phyloP scores from a whole-genome alignment of 352 stramenopile genomes.

The Plasmopara muralis region DNA sequence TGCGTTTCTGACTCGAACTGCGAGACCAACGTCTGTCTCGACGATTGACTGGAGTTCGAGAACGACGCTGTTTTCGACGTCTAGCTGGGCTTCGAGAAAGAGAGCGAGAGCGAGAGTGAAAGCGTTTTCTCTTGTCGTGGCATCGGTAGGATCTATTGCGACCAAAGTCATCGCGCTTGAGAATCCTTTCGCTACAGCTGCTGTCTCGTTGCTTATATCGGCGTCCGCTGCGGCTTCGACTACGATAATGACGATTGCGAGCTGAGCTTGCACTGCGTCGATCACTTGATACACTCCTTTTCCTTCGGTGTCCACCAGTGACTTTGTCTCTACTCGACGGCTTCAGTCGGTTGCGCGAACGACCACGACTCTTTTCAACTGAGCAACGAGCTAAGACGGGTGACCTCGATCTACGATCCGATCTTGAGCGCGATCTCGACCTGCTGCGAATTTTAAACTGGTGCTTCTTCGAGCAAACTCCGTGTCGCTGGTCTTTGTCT shows the following conservation, averaged over 20 bases:
- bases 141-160: slow-evolving; percentile 13
- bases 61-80: slow-evolving; percentile 7
- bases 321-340: slow-evolving; percentile 1
- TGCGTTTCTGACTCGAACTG: slow-evolving; percentile 5
- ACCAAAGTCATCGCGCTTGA: slow-evolving; percentile 21
- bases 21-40: slow-evolving; percentile 12
- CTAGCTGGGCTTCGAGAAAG: slow-evolving; percentile 15
- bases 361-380: background rate
- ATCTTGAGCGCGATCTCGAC: slow-evolving; percentile 11
- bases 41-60: slow-evolving; percentile 12
- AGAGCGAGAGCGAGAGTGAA: background rate
- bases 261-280: slow-evolving; percentile 7
- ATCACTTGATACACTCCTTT: slow-evolving; percentile 8
- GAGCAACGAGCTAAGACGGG: slow-evolving; percentile 1
- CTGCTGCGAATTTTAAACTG: background rate
- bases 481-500: slow-evolving; percentile 7
- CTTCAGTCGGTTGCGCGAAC: background rate
- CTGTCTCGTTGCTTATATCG: slow-evolving; percentile 2
- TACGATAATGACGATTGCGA: slow-evolving; percentile 6
- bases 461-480: too few relatives aligned
- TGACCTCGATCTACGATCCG: slow-evolving; percentile 14
- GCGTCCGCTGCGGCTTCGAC: slow-evolving; percentile 14
- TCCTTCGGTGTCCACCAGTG: slow-evolving; percentile 1
- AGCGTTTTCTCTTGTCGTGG: slow-evolving; percentile 5
- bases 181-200: slow-evolving; percentile 5